Conservation (phyloP, 352 stramenopile genomes). For the Phytophthora citrophthora region DNA sequence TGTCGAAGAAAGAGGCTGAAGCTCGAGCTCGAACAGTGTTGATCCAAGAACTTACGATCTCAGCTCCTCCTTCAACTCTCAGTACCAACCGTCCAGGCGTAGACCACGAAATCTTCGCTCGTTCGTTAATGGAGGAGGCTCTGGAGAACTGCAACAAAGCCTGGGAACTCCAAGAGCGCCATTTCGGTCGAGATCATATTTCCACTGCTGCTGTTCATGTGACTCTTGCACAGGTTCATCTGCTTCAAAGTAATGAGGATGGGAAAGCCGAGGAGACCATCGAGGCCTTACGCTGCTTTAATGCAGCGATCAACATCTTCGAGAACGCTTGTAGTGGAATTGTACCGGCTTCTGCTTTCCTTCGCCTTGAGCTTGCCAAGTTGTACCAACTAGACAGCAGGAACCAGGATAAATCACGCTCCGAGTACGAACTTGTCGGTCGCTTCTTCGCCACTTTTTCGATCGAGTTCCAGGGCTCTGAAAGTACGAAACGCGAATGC, state of each 20-base stretch:
- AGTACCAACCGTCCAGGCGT: conserved; percentile 5
- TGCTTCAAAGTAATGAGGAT: conserved; percentile 28
- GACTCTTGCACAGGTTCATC: conserved; percentile 61
- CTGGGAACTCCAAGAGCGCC: conserved; percentile 62
- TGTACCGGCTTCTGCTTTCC: conserved; percentile 61
- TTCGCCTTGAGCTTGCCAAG: conserved; percentile 69
- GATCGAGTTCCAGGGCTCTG: conserved; percentile 52
- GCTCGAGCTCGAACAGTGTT: conserved; percentile 39
- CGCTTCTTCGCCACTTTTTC: conserved; percentile 72
- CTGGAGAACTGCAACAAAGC: conserved; percentile 72
- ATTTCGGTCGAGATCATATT: conserved; percentile 57
- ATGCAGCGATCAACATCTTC: conserved; percentile 57
- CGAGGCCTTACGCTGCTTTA: conserved; percentile 55
- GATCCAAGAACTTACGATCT: conserved; percentile 45
- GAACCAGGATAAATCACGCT: conserved; percentile 16
- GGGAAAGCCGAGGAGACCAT: conserved; percentile 20
- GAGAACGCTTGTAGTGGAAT: conserved; percentile 60
- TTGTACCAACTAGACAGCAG: conserved; percentile 45
- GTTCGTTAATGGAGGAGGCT: conserved; percentile 59
- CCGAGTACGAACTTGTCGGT: conserved; percentile 44
- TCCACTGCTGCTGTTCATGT: conserved; percentile 60
- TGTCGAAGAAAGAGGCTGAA: conserved; percentile 68
- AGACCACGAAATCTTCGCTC: conserved; percentile 26
- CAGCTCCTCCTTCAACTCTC: conserved; percentile 20
- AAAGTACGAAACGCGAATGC: conserved; percentile 64